phyloP scores from a whole-genome alignment of 345 rosid species.

The Fremontodendron californicum region DNA sequence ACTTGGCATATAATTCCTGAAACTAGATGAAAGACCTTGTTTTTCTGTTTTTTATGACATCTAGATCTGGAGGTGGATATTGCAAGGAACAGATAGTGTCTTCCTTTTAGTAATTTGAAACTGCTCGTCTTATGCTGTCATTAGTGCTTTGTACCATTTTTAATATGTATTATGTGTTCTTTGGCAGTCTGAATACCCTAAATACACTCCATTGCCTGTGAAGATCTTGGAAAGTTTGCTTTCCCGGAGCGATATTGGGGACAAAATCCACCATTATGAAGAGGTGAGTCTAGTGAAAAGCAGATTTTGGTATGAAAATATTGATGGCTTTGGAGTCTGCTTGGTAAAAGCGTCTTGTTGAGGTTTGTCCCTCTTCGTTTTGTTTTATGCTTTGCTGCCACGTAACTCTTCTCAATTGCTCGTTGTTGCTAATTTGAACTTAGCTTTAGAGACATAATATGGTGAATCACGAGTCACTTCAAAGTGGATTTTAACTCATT shows the following conservation, averaged over 20 bases:
- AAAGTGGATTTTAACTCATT: not conserved
- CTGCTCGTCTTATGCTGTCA: slow-evolving; percentile 11
- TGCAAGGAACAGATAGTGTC: not conserved
- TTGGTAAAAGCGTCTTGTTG: not conserved
- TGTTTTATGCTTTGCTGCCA: not conserved
- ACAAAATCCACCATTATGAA: slow-evolving; percentile 56
- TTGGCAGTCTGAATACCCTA: slow-evolving; percentile 81
- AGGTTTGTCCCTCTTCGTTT: not conserved
- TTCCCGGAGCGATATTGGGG: slow-evolving; percentile 53
- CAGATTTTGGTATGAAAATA: not conserved
- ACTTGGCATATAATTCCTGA: not conserved
- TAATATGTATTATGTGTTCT: slow-evolving; percentile 23
- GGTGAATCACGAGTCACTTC: not conserved
- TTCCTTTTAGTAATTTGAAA: not conserved
- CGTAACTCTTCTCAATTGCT: not conserved
- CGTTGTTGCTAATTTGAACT: not conserved
- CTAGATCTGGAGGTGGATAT: not conserved
- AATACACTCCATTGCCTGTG: slow-evolving; percentile 67
- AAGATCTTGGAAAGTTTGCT: slow-evolving; percentile 83
- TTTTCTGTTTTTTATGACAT: not conserved
- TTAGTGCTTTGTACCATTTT: slow-evolving; percentile 11
- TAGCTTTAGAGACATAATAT: not conserved
- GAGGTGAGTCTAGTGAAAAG: slow-evolving; percentile 47
- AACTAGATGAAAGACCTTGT: not conserved
- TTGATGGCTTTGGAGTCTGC: slow-evolving; percentile 3